Conservation (phyloP, 768 basidiomycete genomes). For the Rhodotorula graminis region DNA sequence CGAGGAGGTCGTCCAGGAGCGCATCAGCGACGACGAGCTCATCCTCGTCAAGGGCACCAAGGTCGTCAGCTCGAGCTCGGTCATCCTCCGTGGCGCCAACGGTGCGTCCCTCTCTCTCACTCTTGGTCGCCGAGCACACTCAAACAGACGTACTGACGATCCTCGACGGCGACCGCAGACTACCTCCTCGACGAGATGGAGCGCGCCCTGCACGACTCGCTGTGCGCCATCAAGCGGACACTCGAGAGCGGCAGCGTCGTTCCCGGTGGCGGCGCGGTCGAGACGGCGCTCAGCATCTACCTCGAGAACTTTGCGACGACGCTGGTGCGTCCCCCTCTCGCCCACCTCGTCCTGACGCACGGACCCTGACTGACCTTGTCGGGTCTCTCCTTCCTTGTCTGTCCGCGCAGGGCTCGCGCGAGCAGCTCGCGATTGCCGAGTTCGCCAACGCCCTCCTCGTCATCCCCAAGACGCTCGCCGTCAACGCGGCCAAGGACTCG, state of each 20-base stretch:
- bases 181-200: conserved; percentile 99
- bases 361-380: no score
- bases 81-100: conserved; percentile 92
- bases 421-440: conserved; percentile 98
- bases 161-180: conserved; percentile 51
- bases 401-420: conserved; percentile 75
- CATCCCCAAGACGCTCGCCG: conserved; percentile 93
- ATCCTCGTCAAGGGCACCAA: conserved; percentile 98
- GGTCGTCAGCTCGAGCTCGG: conserved; percentile 85
- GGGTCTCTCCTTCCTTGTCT: no score
- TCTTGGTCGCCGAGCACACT: not conserved
- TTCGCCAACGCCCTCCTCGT: conserved; percentile 87
- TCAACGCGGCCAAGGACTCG: conserved; percentile 97
- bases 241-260: conserved; percentile 93
- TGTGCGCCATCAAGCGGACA: conserved; percentile 93
- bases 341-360: not conserved
- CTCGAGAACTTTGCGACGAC: conserved; percentile 98
- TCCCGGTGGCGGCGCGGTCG: conserved; percentile 94
- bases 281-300: conserved; percentile 93
- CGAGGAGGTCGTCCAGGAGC: conserved; percentile 93
- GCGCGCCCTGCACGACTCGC: conserved; percentile 83
- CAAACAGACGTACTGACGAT: not conserved
- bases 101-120: conserved; percentile 23
- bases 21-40: conserved; percentile 96
- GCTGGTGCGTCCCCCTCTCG: conserved; percentile 56